A percentile compares a stretch with the other conserved stretches of the same genome.
Conservation (phyloP, 192 early-diverging fungal species). For the Coemansia sp. region DNA sequence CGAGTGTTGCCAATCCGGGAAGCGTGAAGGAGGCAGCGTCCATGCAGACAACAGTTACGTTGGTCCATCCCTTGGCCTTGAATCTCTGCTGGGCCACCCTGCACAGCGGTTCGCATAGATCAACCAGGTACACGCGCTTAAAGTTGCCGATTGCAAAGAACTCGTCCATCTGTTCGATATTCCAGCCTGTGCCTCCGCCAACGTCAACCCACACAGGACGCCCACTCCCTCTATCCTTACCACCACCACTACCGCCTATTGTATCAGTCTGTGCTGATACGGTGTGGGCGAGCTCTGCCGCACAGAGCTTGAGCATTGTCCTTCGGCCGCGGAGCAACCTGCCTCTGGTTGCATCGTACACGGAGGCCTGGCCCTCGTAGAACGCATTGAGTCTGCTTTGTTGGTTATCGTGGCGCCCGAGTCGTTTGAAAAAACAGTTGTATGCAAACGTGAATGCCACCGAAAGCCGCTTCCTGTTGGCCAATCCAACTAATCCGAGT, state of each 20-base stretch:
- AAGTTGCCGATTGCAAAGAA: constrained; percentile 75
- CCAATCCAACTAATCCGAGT: not conserved
- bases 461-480: not conserved
- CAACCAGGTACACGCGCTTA: constrained; percentile 75
- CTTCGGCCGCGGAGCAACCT: constrained; percentile 71
- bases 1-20: constrained; percentile 55
- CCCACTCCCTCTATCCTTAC: not conserved
- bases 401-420: constrained; percentile 65
- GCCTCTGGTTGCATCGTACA: constrained; percentile 76
- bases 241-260: not conserved
- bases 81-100: constrained; percentile 75
- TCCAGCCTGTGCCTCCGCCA: constrained; percentile 73
- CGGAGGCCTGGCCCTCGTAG: constrained; percentile 76
- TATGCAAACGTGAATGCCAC: constrained; percentile 56
- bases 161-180: constrained; percentile 75
- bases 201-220: constrained; percentile 64
- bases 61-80: constrained; percentile 73
- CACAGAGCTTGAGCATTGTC: constrained; percentile 81
- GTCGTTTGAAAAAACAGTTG: constrained; percentile 75
- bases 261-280: too few species aligned
- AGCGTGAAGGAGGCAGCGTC: constrained; percentile 73
- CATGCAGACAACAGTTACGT: constrained; percentile 77
- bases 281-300: constrained; percentile 63
- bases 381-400: constrained; percentile 77
- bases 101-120: constrained; percentile 81